Conservation (phyloP, 768 basidiomycete genomes). For the Leccinum variicolor region DNA sequence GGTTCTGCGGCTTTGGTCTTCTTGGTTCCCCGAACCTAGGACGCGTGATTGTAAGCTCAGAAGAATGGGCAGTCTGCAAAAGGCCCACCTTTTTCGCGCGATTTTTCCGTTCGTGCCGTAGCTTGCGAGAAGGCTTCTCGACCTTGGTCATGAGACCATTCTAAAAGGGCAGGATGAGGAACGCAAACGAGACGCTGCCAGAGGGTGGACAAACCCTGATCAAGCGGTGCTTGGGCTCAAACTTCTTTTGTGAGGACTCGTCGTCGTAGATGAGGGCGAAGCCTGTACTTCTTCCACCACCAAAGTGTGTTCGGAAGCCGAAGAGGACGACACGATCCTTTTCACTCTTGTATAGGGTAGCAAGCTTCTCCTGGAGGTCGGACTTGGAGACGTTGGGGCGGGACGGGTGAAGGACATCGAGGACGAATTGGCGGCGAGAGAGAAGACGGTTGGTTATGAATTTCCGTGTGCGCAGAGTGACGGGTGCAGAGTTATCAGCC, state of each 20-base stretch:
- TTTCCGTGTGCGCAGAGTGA: conserved; percentile 97
- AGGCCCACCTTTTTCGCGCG: conserved; percentile 91
- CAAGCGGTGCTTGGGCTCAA: conserved; percentile 94
- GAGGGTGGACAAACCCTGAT: conserved; percentile 67
- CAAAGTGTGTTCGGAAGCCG: conserved; percentile 93
- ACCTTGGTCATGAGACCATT: conserved; percentile 71
- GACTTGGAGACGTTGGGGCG: conserved; percentile 91
- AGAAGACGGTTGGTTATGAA: conserved; percentile 99
- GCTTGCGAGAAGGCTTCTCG: conserved; percentile 90
- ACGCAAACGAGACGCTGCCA: not conserved
- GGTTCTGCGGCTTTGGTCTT: conserved; percentile 92
- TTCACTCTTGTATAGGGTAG: conserved; percentile 88
- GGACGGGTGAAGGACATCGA: conserved; percentile 94
- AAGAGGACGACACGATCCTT: conserved; percentile 90
- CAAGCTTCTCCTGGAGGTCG: conserved; percentile 92
- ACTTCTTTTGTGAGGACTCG: conserved; percentile 91
- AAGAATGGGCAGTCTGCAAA: not conserved
- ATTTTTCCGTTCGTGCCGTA: conserved; percentile 99
- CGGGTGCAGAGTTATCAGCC: conserved; percentile 78
- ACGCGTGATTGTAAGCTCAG: conserved; percentile 13
- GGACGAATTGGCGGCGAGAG: conserved; percentile 91
- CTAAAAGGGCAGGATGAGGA: conserved; percentile 35
- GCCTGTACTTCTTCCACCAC: conserved; percentile 96
- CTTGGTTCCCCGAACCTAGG: conserved; percentile 89
- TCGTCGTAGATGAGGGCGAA: conserved; percentile 98